Percentiles rank a stretch among this genome's conserved stretches.
These are phyloP conservation scores for Lecanicillium sp. DNA, from an alignment of 2,329 filamentous ascomycete genomes.

Conservation along the genomic window DNA sequence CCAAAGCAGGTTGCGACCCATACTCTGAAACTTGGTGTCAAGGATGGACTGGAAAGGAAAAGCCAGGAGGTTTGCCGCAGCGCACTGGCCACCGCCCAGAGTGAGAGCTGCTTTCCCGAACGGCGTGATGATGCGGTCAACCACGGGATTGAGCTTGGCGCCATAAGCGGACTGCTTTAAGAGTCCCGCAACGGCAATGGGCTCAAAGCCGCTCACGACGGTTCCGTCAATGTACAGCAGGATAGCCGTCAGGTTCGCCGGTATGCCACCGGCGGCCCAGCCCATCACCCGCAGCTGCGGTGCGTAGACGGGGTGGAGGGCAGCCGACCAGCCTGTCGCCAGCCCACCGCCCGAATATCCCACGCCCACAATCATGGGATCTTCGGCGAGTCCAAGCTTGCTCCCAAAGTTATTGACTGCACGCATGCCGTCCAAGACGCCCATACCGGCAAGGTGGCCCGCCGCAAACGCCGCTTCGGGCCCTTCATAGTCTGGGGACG, in stretches of 20 bases:
- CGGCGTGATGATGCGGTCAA: conserved; percentile 1
- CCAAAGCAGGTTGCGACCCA: neutral
- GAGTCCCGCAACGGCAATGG: conserved; percentile 27
- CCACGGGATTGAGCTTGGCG: neutral
- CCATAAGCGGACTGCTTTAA: conserved; percentile 7
- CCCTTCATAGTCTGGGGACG: conserved; percentile 2
- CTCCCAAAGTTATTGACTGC: neutral
- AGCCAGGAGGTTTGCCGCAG: neutral
- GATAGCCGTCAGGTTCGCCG: neutral
- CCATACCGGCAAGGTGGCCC: neutral
- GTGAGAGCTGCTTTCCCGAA: neutral
- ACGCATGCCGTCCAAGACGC: conserved; percentile 2
- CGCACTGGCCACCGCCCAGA: neutral
- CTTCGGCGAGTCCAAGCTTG: neutral
- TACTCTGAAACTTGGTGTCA: conserved; percentile 2
- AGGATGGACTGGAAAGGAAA: conserved; percentile 9
- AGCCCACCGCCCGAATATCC: conserved; percentile 8
- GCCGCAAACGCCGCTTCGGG: neutral
- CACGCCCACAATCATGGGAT: neutral
- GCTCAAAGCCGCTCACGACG: neutral
- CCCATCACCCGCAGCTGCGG: conserved; percentile 5
- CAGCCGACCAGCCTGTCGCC: conserved; percentile 6
- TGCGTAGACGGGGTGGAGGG: conserved; percentile 3
- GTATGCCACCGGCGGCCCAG: conserved; percentile 1
- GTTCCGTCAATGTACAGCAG: neutral